Evolutionary conservation across 495 filamentous ascomycete genomes (phyloP).

Genomic region (Aspergillus cavernicola): DNA sequence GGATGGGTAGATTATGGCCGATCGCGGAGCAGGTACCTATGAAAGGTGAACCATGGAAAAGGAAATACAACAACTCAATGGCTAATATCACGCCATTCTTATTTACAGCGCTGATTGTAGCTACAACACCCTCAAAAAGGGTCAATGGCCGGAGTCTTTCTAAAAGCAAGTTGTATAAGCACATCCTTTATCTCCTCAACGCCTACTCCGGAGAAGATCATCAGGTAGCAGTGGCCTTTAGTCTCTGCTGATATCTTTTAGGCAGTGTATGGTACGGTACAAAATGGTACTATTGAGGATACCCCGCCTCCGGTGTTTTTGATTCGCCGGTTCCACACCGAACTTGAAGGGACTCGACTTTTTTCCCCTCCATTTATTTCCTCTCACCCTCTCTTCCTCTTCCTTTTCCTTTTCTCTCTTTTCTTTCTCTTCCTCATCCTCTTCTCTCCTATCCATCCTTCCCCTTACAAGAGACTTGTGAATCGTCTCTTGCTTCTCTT

Average conservation of each 20-base stretch:
- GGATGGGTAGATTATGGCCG: too few species aligned
- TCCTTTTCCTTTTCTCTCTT: constrained; percentile 9
- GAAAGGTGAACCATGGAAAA: neutral
- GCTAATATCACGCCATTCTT: constrained; percentile 3
- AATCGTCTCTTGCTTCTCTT: constrained; percentile 17
- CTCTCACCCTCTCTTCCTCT: constrained; percentile 14
- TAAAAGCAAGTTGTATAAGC: too few species aligned
- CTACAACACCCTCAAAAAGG: neutral
- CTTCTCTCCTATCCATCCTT: constrained; percentile 5
- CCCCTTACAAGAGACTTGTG: constrained; percentile 16
- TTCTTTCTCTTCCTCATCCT: constrained; percentile 6
- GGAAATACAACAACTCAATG: constrained; percentile 1
- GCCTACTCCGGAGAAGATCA: too few species aligned
- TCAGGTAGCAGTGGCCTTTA: too few species aligned
- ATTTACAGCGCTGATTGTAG: neutral
- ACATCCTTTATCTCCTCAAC: too few species aligned
- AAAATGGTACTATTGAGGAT: constrained; percentile 24
- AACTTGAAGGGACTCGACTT: constrained; percentile 17
- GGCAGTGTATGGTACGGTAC: constrained; percentile 9
- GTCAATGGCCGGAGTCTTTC: neutral
- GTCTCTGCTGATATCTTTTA: too few species aligned
- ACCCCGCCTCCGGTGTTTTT: constrained; percentile 27
- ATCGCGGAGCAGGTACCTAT: neutral
- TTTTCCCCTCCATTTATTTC: constrained; percentile 22
- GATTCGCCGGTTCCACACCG: constrained; percentile 14